These are phyloP conservation scores for Deakozyma indianensis DNA, from an alignment of 805 yeast genomes.

Conservation along the genomic window DNA sequence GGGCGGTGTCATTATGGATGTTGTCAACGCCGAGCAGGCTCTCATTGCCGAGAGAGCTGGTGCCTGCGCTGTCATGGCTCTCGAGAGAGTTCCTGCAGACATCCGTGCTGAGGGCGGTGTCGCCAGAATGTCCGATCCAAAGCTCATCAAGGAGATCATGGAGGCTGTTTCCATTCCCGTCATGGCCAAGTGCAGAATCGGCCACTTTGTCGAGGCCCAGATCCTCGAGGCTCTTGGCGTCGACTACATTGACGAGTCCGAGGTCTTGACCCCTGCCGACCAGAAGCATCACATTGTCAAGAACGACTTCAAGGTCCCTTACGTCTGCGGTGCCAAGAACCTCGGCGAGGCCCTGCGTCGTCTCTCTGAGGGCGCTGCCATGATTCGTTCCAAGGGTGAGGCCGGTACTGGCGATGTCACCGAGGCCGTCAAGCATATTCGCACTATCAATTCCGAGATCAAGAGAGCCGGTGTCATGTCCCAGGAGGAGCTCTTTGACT, in stretches of 20 bases:
- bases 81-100: slow-evolving; percentile 75
- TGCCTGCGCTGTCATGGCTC: slow-evolving; percentile 83
- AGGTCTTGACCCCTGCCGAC: slow-evolving; percentile 75
- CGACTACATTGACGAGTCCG: slow-evolving; percentile 75
- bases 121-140: slow-evolving; percentile 76
- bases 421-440: slow-evolving; percentile 67
- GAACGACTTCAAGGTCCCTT: slow-evolving; percentile 49
- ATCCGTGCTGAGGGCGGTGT: slow-evolving; percentile 72
- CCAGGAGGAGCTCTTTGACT: slow-evolving; percentile 32
- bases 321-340: slow-evolving; percentile 74
- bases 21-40: slow-evolving; percentile 70
- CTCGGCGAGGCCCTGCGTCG: slow-evolving; percentile 74
- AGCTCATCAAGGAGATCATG: slow-evolving; percentile 64
- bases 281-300: slow-evolving; percentile 50
- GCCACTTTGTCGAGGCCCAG: slow-evolving; percentile 74
- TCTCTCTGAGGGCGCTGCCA: slow-evolving; percentile 71
- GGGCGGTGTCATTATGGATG: slow-evolving; percentile 39
- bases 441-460: slow-evolving; percentile 44
- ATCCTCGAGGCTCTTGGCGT: slow-evolving; percentile 55
- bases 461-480: slow-evolving; percentile 28
- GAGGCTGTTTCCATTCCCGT: slow-evolving; percentile 39
- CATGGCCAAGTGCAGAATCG: slow-evolving; percentile 79
- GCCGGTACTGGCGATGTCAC: slow-evolving; percentile 83
- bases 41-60: slow-evolving; percentile 69
- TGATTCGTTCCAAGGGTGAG: slow-evolving; percentile 79